Base-by-base conservation (phyloP, 2,329 filamentous ascomycete genomes). In the Sarocladium kiliense region DNA sequence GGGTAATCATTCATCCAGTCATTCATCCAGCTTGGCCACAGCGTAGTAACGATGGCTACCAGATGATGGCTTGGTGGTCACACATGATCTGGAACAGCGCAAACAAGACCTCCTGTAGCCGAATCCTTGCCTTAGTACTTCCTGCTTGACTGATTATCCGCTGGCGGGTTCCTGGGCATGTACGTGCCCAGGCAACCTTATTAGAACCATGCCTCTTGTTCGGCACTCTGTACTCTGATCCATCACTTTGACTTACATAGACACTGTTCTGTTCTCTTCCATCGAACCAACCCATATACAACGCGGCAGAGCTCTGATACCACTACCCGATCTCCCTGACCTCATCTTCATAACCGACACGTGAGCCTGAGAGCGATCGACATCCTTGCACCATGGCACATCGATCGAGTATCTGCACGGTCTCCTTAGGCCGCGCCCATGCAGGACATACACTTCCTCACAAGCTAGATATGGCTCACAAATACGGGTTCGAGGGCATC, bases 371-470 rank as follows among this genome's bases (percentile, higher is more conserved):
- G n/a, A n/a, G n/a, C n/a, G n/a, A n/a, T 3, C 39, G 39, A 44
- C 7, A 18, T 44, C 39, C 14, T 9, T 44, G 11, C 10, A 23
- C 44, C 44, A 47, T 47, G 44, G 44, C 47, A 14, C 25, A 51
- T n/a, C 27, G 47, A 4, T 51, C 27, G 16, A 36, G 27, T 51
- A 91, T 93, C 65, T 85, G 85, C 56, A 88, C 87, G 59, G 89
- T 91, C 78, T 91, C 87, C 50, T 77, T 93, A 1, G 88, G 89
- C 41, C 84, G 87, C 41, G 84, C 83, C 63, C 77, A 67, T 34
- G 86, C 86, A 65, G 82, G 87, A 59, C 89, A 93, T 68, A 74
- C 77, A 26, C 76, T 93, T 21, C 69, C 77, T 1, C 72, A 80
- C 64, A 93, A 91, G 65, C 78, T 93, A 50, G 77, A 85, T 65